Percentiles rank a stretch among this genome's conserved stretches.
Conservation (phyloP, 2,329 filamentous ascomycete species). For the Zasmidium citrigriseum region DNA sequence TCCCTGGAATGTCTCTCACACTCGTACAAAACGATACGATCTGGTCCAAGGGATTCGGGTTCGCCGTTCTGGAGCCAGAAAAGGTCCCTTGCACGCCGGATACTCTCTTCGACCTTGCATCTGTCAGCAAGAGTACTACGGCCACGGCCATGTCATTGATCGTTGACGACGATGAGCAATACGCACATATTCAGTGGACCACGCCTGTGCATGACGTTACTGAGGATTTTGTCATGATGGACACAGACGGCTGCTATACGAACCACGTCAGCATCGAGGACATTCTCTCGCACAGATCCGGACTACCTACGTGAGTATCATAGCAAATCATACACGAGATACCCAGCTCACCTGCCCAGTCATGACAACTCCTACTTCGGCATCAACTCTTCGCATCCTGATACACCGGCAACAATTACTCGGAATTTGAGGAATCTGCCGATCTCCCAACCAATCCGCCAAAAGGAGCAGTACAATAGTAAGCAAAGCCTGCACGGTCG, state of each 20-base stretch:
- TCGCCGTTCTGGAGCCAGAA: no score
- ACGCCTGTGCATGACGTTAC: constrained; percentile 44
- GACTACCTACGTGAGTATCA: constrained; percentile 42
- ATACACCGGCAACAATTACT: constrained; percentile 41
- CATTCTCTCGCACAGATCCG: constrained; percentile 55
- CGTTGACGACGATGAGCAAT: constrained; percentile 45
- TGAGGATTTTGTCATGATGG: constrained; percentile 19
- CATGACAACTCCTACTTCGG: constrained; percentile 37
- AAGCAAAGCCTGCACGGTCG: no score
- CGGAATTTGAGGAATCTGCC: constrained; percentile 50
- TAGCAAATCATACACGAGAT: constrained; percentile 48
- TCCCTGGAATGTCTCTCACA: no score
- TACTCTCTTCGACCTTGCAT: no score
- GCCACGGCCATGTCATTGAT: constrained; percentile 54
- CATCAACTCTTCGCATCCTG: constrained; percentile 30
- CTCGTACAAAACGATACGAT: no score
- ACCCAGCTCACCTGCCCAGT: constrained; percentile 35
- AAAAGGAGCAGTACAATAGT: constrained; percentile 53
- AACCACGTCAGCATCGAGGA: constrained; percentile 57
- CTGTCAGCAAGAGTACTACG: no score
- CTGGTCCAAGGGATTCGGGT: no score
- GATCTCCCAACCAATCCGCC: constrained; percentile 47
- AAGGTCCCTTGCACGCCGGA: no score
- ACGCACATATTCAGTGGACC: constrained; percentile 46
- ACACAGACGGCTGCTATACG: constrained; percentile 45